Conservation (phyloP, 768 basidiomycete genomes). For the Boletus vermiculosoides region DNA sequence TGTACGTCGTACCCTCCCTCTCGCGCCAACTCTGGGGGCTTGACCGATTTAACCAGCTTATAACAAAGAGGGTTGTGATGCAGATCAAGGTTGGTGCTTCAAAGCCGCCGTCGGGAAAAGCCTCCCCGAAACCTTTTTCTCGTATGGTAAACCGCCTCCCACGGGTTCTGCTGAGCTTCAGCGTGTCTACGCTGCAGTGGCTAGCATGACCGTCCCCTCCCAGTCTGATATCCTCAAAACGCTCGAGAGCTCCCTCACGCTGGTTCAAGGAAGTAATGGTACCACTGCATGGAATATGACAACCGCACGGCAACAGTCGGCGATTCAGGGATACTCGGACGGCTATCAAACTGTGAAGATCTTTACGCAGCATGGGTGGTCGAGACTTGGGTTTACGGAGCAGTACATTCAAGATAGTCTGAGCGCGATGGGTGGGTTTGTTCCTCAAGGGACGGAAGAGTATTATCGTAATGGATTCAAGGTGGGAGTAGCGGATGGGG, state of each 20-base stretch:
- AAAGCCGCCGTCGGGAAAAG: conserved; percentile 52
- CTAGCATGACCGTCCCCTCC: conserved; percentile 12
- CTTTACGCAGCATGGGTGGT: conserved; percentile 49
- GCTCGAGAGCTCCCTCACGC: not conserved
- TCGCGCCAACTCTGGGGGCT: not conserved
- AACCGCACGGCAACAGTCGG: conserved; percentile 9
- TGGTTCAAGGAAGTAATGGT: not conserved
- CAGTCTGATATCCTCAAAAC: conserved; percentile 14
- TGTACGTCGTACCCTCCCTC: conserved; percentile 38
- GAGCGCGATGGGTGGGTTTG: conserved; percentile 13
- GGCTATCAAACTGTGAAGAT: conserved; percentile 55
- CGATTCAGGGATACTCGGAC: conserved; percentile 52
- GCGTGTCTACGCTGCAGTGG: conserved; percentile 15
- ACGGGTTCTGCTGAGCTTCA: conserved; percentile 24
- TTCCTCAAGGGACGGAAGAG: conserved; percentile 8
- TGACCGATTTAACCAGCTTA: conserved; percentile 42
- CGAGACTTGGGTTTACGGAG: conserved; percentile 56
- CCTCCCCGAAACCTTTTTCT: conserved; percentile 58
- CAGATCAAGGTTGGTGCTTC: conserved; percentile 71
- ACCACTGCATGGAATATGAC: conserved; percentile 8
- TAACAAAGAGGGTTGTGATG: conserved; percentile 56
- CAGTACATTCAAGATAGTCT: conserved; percentile 57
- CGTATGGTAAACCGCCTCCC: conserved; percentile 39
- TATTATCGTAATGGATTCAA: conserved; percentile 18
- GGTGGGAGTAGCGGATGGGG: conserved; percentile 13